These are phyloP conservation scores for Pseudonitzschia delicatissima DNA, from an alignment of 108 stramenopile genomes.

Conservation along the genomic window DNA sequence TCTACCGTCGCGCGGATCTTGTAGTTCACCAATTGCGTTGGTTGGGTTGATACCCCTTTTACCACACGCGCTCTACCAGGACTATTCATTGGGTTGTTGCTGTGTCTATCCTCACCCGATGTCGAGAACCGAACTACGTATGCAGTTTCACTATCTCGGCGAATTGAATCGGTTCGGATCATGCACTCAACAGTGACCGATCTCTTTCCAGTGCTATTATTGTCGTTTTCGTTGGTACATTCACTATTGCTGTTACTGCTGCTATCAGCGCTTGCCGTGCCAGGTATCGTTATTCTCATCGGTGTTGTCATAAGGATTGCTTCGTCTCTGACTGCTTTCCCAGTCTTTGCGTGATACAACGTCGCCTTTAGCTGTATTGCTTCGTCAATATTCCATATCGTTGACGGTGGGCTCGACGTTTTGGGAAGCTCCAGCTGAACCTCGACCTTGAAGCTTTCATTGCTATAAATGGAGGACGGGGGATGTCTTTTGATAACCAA, in stretches of 20 bases:
- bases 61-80: slow-evolving; percentile 1
- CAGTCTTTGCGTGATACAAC: slow-evolving; percentile 20
- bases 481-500: slow-evolving; percentile 41
- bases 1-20: slow-evolving; percentile 34
- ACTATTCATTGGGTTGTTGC: neutral
- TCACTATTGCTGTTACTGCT: neutral
- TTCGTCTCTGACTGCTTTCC: slow-evolving; percentile 18
- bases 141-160: slow-evolving; percentile 21
- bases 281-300: slow-evolving; percentile 17
- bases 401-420: slow-evolving; percentile 9
- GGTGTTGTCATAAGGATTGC: slow-evolving; percentile 23
- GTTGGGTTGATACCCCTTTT: slow-evolving; percentile 5
- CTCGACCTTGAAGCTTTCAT: slow-evolving; percentile 49
- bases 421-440: slow-evolving; percentile 34
- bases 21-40: slow-evolving; percentile 42
- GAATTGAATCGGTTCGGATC: slow-evolving; percentile 34
- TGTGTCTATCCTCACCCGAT: neutral
- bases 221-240: neutral
- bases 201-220: neutral
- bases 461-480: slow-evolving; percentile 41
- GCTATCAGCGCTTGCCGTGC: neutral
- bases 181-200: slow-evolving; percentile 21
- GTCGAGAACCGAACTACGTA: slow-evolving; percentile 24
- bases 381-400: neutral
- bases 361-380: slow-evolving; percentile 21